phyloP scores from a whole-genome alignment of 345 rosid genomes.

The Clausena lansium region DNA sequence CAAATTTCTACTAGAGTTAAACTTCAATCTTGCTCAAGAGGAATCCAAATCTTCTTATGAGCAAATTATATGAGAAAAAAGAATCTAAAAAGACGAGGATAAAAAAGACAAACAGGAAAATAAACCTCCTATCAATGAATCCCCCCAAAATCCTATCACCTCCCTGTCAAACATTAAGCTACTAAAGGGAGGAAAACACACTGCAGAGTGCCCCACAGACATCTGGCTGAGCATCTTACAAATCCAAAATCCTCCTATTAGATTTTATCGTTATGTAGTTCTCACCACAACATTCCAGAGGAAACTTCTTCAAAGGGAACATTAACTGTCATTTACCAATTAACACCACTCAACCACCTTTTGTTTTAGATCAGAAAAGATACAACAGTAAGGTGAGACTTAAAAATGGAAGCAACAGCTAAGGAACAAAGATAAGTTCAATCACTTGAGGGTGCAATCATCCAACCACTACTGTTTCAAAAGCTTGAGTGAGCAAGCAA shows the following conservation, averaged over 20 bases:
- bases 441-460: background rate
- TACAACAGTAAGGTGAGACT: background rate
- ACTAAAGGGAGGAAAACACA: background rate
- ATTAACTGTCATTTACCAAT: background rate
- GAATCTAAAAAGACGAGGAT: background rate
- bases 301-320: background rate
- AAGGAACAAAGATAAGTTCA: background rate
- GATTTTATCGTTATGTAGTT: background rate
- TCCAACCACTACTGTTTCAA: background rate
- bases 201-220: background rate
- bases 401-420: background rate
- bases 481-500: background rate
- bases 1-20: background rate
- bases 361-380: background rate
- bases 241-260: background rate
- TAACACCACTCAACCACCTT: background rate
- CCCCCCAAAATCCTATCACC: background rate
- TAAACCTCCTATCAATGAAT: background rate
- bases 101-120: background rate
- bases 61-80: background rate
- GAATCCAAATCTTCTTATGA: background rate
- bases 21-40: background rate
- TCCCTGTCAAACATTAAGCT: background rate
- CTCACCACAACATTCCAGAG: background rate
- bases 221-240: background rate